Base-by-base conservation (phyloP, 2,329 filamentous ascomycete genomes). In the Xylaria sp. region DNA sequence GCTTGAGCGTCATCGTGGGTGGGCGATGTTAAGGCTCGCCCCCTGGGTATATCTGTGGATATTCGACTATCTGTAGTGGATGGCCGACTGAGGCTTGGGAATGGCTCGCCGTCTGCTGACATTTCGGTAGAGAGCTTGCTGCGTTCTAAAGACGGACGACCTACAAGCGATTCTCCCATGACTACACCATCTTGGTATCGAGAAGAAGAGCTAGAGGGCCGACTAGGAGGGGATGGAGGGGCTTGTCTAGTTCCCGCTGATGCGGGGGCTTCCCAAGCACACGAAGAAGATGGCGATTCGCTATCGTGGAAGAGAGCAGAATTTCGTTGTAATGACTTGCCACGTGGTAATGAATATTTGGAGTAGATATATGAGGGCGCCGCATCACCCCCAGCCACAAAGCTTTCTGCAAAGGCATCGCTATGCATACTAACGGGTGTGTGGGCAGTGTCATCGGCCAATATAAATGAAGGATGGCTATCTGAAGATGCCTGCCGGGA, bases 301-400 rank as follows among this genome's bases (percentile, higher is more conserved):
- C 81, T 79, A 65, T 90, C 88, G 11, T 84, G 81, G 64, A 89
- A 86, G 13, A 89, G 82, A 13, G 85, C 77, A 1, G 90, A 90
- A 44, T 88, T 85, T 65, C 93, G 86, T 68, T 96, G 90, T 6
- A 96, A 80, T 38, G 86, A 85, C 77, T 96, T 92, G 15, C 95
- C 95, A 68, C 95, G 88, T 0, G 96, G 95, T 33, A 98, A 83
- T 1, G 87, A 83, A 75, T 94, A 97, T 67, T 92, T 96, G 7
- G 93, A 90, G 77, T 97, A 96, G 17, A 92, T 92, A 77, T 97
- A 97, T 0, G 94, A 93, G 0, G 91, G 85, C 2, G 89, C 87
- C 1, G 84, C 80, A 69, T 74, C 82, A 17, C 73, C 78, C 5
- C 86, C 79, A 6, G 86, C 87, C 1, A 49, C 78, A 74, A 70